Conservation (phyloP, 2,329 filamentous ascomycete species). For the Phialemoniopsis sp. region DNA sequence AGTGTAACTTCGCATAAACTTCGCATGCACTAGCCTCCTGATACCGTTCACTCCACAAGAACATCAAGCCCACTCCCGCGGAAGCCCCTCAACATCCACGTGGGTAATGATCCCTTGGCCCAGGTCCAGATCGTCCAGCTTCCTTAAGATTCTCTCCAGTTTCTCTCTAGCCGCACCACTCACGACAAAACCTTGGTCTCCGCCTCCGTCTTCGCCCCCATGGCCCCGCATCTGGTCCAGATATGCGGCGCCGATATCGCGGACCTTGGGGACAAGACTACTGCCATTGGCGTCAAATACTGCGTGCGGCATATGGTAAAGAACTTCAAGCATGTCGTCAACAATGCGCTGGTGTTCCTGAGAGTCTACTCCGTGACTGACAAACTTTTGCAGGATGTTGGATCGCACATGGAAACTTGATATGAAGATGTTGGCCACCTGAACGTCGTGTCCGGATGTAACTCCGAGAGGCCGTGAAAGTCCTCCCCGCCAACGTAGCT, state of each 20-base stretch:
- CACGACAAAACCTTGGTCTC: too few species aligned
- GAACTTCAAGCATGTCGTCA: slow-evolving; percentile 24
- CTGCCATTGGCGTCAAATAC: slow-evolving; percentile 15
- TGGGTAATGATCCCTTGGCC: slow-evolving; percentile 15
- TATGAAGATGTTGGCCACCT: slow-evolving; percentile 29
- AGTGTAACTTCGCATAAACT: too few species aligned
- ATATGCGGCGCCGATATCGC: slow-evolving; percentile 28
- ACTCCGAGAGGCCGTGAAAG: slow-evolving; percentile 20
- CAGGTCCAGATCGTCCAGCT: slow-evolving; percentile 23
- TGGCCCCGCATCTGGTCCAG: slow-evolving; percentile 21
- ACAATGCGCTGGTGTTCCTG: slow-evolving; percentile 24
- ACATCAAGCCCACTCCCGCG: too few species aligned
- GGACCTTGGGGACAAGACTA: slow-evolving; percentile 27
- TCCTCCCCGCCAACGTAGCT: slow-evolving; percentile 28
- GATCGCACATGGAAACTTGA: slow-evolving; percentile 30
- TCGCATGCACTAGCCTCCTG: too few species aligned
- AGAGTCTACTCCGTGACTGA: slow-evolving; percentile 6
- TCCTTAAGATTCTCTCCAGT: slow-evolving; percentile 19
- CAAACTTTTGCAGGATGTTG: slow-evolving; percentile 26
- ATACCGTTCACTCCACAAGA: too few species aligned
- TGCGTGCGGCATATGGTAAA: too few species aligned
- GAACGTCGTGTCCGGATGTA: slow-evolving; percentile 28
- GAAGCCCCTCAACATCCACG: too few species aligned
- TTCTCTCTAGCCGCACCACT: slow-evolving; percentile 11
- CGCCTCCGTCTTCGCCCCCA: too few species aligned